Evolutionary conservation across 352 stramenopile species (phyloP).

Genomic region (Phytophthora sansomeana): DNA sequence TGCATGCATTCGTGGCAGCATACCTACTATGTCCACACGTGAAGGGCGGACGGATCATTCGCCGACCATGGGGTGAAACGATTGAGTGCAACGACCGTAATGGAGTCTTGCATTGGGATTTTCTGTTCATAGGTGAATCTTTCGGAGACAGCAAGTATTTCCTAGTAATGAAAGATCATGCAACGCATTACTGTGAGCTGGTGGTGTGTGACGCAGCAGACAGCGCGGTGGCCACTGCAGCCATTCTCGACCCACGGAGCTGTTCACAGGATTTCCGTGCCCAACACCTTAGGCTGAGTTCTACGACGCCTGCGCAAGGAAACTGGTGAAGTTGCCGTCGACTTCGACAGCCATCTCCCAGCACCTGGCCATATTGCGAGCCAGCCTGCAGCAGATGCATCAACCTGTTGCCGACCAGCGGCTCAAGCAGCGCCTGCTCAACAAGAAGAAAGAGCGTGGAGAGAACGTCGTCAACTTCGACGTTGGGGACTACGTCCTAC

Average conservation of each 20-base stretch:
- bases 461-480: conserved; percentile 16
- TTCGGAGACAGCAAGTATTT: too few relatives aligned
- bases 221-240: too few relatives aligned
- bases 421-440: conserved; percentile 14
- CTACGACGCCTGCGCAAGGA: too few relatives aligned
- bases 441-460: conserved; percentile 6
- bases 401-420: background rate
- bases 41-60: background rate
- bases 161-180: too few relatives aligned
- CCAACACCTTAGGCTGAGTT: conserved; percentile 7
- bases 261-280: conserved; percentile 21
- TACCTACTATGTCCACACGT: conserved; percentile 8
- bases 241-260: conserved; percentile 34
- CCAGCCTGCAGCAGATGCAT: conserved; percentile 11
- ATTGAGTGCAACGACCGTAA: background rate
- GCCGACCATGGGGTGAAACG: conserved; percentile 8
- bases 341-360: background rate
- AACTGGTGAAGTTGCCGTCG: too few relatives aligned
- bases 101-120: background rate
- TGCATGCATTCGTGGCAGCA: too few relatives aligned
- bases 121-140: conserved; percentile 3
- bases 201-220: too few relatives aligned
- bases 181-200: too few relatives aligned
- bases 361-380: background rate
- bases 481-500: conserved; percentile 13